phyloP scores from a whole-genome alignment of 2,329 filamentous ascomycete genomes.

The Alternaria sp. region DNA sequence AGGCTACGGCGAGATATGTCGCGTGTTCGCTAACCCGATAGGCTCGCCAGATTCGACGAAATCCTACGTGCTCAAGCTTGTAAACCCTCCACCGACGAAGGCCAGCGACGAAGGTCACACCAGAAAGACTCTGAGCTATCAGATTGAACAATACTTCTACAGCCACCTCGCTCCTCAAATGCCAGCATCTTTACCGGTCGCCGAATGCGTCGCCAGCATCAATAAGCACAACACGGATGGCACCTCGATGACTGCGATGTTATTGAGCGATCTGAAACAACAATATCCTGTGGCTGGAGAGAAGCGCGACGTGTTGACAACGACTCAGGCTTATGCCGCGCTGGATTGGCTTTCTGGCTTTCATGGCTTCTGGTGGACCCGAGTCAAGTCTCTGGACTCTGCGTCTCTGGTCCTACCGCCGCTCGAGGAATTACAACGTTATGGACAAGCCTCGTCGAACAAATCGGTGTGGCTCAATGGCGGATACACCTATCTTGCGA shows the following conservation, averaged over 20 bases:
- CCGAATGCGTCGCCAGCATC: conserved; percentile 57
- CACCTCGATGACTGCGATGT: conserved; percentile 57
- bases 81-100: conserved; percentile 58
- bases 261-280: conserved; percentile 63
- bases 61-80: conserved; percentile 65
- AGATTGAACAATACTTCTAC: conserved; percentile 72
- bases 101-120: conserved; percentile 64
- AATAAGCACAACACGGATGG: conserved; percentile 46
- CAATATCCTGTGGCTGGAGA: conserved; percentile 64
- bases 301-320: conserved; percentile 57
- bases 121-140: conserved; percentile 70
- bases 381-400: conserved; percentile 31
- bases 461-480: conserved; percentile 66
- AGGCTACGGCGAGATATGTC: conserved; percentile 62
- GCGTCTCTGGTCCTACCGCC: conserved; percentile 60
- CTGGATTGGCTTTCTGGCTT: conserved; percentile 69
- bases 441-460: conserved; percentile 27
- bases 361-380: conserved; percentile 61
- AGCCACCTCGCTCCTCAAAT: conserved; percentile 60
- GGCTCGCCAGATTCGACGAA: conserved; percentile 17
- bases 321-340: conserved; percentile 59
- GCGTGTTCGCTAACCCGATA: conserved; percentile 53
- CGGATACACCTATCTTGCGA: conserved; percentile 72
- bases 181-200: conserved; percentile 54
- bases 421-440: conserved; percentile 57